Evolutionary conservation across 768 basidiomycete genomes (phyloP), one percentile per base, ranked within the genome.

Genomic region (Scleroderma bovista): DNA sequence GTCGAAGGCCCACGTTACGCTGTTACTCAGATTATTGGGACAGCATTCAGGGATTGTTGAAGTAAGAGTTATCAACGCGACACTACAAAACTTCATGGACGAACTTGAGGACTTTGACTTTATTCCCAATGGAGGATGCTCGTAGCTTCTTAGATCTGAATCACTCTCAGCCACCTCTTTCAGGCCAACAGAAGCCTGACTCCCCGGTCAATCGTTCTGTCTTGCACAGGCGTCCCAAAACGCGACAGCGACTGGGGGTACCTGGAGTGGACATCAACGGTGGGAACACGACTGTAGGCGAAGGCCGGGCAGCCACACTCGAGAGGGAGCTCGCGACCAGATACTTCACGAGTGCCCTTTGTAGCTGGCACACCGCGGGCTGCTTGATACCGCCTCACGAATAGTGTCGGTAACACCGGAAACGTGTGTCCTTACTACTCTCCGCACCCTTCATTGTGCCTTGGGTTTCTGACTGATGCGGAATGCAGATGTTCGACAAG

Each of bases 51-150:
- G 94, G 94, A 34, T 73, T 96, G n/a, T 69, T 97, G 26, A 72
- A 86, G 61, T 91, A 88, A 2, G 78, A 86, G 55, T 75, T 96
- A 87, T 78, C 50, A 88, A 88, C 54, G 80, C 74, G 11, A 88
- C 92, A 0, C 71, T 96, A 31, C 81, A 89, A 55, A 95, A 97
- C 70, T 96, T 97, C 62, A 93, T 96, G 92, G 93, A 97, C 60
- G 85, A 95, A 62, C 72, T 97, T 39, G 81, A 86, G 36, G 62
- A 64, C 20, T 81, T 88, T 58, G 94, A 93, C 0, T 97, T 96
- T 71, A 85, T 97, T 53, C 94, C 94, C 2, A 97, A 96, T 59
- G 94, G 94, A 7, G 93, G 92, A 3, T 77, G 93, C 11, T 19
- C 16, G n/a, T n/a, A n/a, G n/a, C n/a, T n/a, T n/a, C n/a, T 20